Percentiles rank a stretch among this genome's conserved stretches.
These are phyloP conservation scores for Blastocystis sp. DNA, from an alignment of 352 stramenopile genomes.

Conservation along the genomic window DNA sequence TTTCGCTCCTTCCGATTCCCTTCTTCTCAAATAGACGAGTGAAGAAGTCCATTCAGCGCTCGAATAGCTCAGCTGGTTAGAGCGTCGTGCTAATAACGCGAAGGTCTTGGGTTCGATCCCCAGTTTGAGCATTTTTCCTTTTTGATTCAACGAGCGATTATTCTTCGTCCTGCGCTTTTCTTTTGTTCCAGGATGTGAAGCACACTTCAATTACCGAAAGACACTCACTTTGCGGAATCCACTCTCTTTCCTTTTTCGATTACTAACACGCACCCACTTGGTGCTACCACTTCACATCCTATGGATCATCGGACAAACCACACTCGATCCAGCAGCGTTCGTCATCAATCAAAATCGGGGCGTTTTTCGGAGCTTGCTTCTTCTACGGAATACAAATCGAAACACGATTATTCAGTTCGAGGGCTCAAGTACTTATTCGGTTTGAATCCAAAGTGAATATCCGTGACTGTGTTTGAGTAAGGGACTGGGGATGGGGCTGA, in stretches of 20 bases:
- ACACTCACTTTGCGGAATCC: no score
- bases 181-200: conserved; percentile 27
- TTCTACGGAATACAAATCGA: neutral
- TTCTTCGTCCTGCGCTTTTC: neutral
- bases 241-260: no score
- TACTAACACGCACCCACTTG: no score
- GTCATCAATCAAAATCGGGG: neutral
- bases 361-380: neutral
- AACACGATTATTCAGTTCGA: neutral
- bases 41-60: neutral
- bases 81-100: conserved; percentile 69
- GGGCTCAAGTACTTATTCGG: no score
- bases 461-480: no score
- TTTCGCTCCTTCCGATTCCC: neutral
- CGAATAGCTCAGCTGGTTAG: conserved; percentile 69
- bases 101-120: conserved; percentile 68
- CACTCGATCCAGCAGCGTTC: neutral
- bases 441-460: no score
- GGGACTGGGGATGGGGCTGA: neutral
- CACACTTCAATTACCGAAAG: no score
- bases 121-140: conserved; percentile 67
- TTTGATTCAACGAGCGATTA: conserved; percentile 11
- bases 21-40: neutral
- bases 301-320: no score
- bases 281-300: no score